These are phyloP conservation scores for Ceratorhiza oryzae-sativae DNA, from an alignment of 1,284 basidiomycete genomes.

Conservation along the genomic window DNA sequence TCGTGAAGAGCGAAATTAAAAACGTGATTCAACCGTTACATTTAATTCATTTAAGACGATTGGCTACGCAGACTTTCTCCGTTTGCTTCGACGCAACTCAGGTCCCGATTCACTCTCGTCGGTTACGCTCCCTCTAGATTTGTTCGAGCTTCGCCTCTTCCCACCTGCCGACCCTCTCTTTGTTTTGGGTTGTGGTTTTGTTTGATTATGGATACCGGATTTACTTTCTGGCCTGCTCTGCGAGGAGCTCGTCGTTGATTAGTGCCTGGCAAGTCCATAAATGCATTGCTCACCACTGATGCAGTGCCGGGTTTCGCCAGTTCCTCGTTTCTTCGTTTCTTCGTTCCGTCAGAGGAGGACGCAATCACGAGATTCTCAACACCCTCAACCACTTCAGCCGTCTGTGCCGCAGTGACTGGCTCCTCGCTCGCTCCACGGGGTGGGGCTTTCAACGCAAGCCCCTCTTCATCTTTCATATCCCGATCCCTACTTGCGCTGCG, in stretches of 20 bases:
- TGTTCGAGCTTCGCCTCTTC: background rate
- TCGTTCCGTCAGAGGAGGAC: background rate
- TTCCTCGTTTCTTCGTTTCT: constrained; percentile 7
- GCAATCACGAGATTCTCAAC: constrained; percentile 21
- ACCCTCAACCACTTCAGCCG: constrained; percentile 20
- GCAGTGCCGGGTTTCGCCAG: background rate
- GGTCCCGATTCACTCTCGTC: background rate
- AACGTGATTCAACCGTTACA: background rate
- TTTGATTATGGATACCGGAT: background rate
- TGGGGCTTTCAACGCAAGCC: constrained; percentile 6
- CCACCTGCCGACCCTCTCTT: constrained; percentile 5
- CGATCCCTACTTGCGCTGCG: constrained; percentile 34
- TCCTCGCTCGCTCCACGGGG: constrained; percentile 28
- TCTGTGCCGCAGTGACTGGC: background rate
- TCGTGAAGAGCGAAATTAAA: background rate
- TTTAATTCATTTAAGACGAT: background rate
- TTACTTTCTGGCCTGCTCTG: background rate
- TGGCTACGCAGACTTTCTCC: constrained; percentile 26
- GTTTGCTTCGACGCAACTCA: constrained; percentile 33
- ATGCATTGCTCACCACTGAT: background rate
- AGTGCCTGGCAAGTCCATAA: background rate
- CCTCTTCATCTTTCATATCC: constrained; percentile 37
- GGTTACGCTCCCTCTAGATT: background rate
- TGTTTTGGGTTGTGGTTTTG: background rate
- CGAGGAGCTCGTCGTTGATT: background rate